Conservation (phyloP, 2,329 filamentous ascomycete species). For the Lithohypha guttulata region DNA sequence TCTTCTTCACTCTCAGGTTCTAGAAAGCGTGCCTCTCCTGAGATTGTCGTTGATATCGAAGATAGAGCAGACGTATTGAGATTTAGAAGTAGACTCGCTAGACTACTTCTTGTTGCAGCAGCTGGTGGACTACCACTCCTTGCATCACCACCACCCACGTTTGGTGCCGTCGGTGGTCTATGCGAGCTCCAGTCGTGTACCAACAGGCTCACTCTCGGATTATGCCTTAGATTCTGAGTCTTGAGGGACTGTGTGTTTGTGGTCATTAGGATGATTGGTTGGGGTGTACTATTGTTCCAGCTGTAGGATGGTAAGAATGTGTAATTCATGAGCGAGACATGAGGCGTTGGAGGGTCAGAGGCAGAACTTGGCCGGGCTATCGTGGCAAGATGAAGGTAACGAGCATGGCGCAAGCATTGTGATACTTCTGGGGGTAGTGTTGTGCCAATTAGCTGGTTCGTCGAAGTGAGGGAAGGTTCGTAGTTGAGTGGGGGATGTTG, state of each 20-base stretch:
- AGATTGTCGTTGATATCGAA: constrained; percentile 86
- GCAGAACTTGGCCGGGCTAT: constrained; percentile 34
- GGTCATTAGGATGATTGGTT: constrained; percentile 92
- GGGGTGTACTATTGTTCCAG: constrained; percentile 24
- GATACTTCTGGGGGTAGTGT: constrained; percentile 74
- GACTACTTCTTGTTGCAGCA: constrained; percentile 54
- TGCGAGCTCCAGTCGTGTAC: constrained; percentile 98
- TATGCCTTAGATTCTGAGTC: constrained; percentile 67
- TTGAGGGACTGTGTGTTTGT: constrained; percentile 63
- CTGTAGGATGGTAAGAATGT: constrained; percentile 64
- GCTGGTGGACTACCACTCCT: constrained; percentile 52
- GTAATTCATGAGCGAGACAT: constrained; percentile 98
- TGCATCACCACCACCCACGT: constrained; percentile 40
- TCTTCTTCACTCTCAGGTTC: constrained; percentile 69
- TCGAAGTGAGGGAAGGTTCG: constrained; percentile 58
- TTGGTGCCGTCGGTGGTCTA: constrained; percentile 61
- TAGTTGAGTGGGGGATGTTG: constrained; percentile 61
- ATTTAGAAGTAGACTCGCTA: constrained; percentile 76
- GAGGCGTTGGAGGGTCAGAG: constrained; percentile 57
- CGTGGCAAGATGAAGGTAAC: constrained; percentile 94
- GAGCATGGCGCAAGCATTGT: constrained; percentile 83
- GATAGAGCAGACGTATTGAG: constrained; percentile 82
- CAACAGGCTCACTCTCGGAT: constrained; percentile 82
- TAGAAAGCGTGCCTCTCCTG: constrained; percentile 69
- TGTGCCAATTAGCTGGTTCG: constrained; percentile 57